Percentiles rank a stretch among this genome's conserved stretches.
These are phyloP conservation scores for Boletellus ananas DNA, from an alignment of 768 basidiomycete genomes.

Conservation along the genomic window DNA sequence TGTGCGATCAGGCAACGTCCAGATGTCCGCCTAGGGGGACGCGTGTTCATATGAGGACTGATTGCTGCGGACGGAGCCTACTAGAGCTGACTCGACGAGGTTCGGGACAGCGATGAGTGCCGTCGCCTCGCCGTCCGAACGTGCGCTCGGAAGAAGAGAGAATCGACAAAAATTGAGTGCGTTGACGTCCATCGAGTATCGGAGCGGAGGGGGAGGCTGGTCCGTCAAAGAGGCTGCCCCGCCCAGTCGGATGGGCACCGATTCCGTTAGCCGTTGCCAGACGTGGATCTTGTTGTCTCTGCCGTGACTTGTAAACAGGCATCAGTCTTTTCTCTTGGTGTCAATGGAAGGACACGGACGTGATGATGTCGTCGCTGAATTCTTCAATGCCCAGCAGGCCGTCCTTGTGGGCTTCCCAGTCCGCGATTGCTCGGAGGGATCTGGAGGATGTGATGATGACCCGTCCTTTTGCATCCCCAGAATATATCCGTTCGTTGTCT, in stretches of 20 bases:
- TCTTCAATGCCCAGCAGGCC: slow-evolving; percentile 78
- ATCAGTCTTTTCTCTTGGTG: neutral
- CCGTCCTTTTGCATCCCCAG: slow-evolving; percentile 78
- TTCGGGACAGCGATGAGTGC: slow-evolving; percentile 82
- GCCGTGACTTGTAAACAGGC: slow-evolving; percentile 48
- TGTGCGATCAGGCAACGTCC: slow-evolving; percentile 63
- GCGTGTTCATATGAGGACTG: neutral
- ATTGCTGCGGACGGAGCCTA: slow-evolving; percentile 30
- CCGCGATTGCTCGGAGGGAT: slow-evolving; percentile 64
- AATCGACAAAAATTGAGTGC: slow-evolving; percentile 93
- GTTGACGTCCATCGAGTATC: slow-evolving; percentile 82
- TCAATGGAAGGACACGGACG: slow-evolving; percentile 49
- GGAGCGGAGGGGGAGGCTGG: slow-evolving; percentile 46
- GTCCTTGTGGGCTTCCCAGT: slow-evolving; percentile 79
- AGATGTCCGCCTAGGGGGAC: slow-evolving; percentile 72
- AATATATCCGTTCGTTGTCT: slow-evolving; percentile 79
- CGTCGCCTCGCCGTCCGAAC: slow-evolving; percentile 10
- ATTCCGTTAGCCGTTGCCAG: slow-evolving; percentile 55
- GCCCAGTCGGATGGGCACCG: slow-evolving; percentile 45
- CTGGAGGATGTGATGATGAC: slow-evolving; percentile 74
- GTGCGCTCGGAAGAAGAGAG: slow-evolving; percentile 48
- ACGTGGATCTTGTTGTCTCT: slow-evolving; percentile 84
- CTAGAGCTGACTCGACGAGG: slow-evolving; percentile 81
- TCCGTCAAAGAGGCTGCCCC: slow-evolving; percentile 53
- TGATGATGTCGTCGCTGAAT: slow-evolving; percentile 62